Evolutionary conservation across 768 basidiomycete genomes (phyloP).

Genomic region (Strobilomyces confusus): DNA sequence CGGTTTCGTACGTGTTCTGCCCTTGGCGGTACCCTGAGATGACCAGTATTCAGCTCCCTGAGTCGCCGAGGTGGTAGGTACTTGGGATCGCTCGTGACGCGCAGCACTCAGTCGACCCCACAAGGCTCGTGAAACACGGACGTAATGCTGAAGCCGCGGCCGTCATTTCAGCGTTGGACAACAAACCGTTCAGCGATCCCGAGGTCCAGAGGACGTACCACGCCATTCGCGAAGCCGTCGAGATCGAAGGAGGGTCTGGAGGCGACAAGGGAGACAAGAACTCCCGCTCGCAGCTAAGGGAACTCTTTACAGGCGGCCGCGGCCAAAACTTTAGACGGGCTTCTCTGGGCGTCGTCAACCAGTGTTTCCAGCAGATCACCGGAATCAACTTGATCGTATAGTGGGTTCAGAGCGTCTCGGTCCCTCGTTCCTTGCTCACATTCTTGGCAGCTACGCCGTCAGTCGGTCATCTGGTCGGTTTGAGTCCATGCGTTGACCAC

Average conservation of each 20-base stretch:
- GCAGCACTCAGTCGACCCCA: not conserved
- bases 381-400: conserved; percentile 67
- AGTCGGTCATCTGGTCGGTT: conserved; percentile 5
- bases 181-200: conserved; percentile 44
- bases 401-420: conserved; percentile 32
- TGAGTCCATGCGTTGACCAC: not conserved
- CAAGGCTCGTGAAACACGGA: conserved; percentile 54
- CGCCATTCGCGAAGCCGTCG: conserved; percentile 51
- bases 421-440: conserved; percentile 17
- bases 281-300: conserved; percentile 36
- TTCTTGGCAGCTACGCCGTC: conserved; percentile 29
- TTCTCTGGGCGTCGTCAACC: conserved; percentile 50
- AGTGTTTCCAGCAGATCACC: conserved; percentile 68
- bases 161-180: conserved; percentile 59
- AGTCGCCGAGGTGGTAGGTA: conserved; percentile 54
- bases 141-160: conserved; percentile 53
- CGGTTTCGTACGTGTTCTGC: conserved; percentile 39
- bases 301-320: conserved; percentile 53
- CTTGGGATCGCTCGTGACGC: not conserved
- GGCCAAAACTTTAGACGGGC: conserved; percentile 60
- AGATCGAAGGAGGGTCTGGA: conserved; percentile 34
- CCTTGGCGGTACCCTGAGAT: not conserved
- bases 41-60: conserved; percentile 41
- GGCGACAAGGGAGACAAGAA: not conserved
- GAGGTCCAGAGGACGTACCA: conserved; percentile 48